Percentiles rank a stretch among this genome's conserved stretches.
These are phyloP conservation scores for Pythium aphanidermatum DNA, from an alignment of 352 stramenopile genomes.

Conservation along the genomic window DNA sequence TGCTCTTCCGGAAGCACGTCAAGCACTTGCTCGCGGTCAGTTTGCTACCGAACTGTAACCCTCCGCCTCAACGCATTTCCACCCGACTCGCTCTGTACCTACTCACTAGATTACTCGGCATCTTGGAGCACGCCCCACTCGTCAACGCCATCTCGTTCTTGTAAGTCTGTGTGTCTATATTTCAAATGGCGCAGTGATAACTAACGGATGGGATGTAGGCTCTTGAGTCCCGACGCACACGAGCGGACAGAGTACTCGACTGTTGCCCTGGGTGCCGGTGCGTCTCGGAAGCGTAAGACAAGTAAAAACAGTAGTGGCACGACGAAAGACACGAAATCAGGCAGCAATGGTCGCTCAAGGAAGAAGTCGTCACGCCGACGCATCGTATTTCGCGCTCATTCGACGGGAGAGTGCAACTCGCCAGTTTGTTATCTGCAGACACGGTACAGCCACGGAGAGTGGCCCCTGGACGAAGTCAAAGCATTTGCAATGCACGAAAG, in stretches of 20 bases:
- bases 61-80: slow-evolving; percentile 62
- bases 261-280: slow-evolving; percentile 47
- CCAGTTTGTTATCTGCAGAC: slow-evolving; percentile 76
- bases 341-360: slow-evolving; percentile 24
- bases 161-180: slow-evolving; percentile 24
- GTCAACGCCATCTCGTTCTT: slow-evolving; percentile 78
- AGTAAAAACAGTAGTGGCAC: neutral
- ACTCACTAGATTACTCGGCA: slow-evolving; percentile 61
- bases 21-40: slow-evolving; percentile 62
- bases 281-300: slow-evolving; percentile 11
- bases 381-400: slow-evolving; percentile 53
- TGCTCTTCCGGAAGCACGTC: slow-evolving; percentile 67
- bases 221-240: slow-evolving; percentile 53
- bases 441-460: slow-evolving; percentile 69
- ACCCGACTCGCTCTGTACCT: slow-evolving; percentile 74
- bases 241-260: slow-evolving; percentile 58
- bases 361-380: slow-evolving; percentile 13
- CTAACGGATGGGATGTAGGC: slow-evolving; percentile 11
- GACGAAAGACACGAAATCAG: neutral
- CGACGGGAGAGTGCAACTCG: slow-evolving; percentile 40
- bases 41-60: slow-evolving; percentile 69
- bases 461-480: slow-evolving; percentile 68
- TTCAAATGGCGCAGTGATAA: neutral
- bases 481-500: slow-evolving; percentile 28
- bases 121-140: slow-evolving; percentile 75